phyloP scores from a whole-genome alignment of 768 basidiomycete genomes.

The Amanita subjunquillea region DNA sequence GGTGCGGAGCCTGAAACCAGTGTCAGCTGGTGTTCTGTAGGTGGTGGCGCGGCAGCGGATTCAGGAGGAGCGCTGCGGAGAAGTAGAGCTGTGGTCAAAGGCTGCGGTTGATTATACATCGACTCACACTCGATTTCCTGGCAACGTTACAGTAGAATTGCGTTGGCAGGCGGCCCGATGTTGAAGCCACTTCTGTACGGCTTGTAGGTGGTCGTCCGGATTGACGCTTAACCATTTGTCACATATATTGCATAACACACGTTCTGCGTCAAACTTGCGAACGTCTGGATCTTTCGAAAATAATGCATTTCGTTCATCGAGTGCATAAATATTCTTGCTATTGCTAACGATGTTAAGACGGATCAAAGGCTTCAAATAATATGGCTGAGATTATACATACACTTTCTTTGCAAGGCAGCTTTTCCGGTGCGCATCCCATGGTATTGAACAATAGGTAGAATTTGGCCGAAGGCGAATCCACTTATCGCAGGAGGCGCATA shows the following conservation, averaged over 20 bases:
- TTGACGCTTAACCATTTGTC: slow-evolving; percentile 58
- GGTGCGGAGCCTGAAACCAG: slow-evolving; percentile 5
- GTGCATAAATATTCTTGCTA: slow-evolving; percentile 19
- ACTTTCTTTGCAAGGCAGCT: slow-evolving; percentile 73
- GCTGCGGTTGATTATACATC: neutral
- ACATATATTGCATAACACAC: slow-evolving; percentile 59
- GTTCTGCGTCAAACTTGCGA: slow-evolving; percentile 68
- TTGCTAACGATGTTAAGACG: slow-evolving; percentile 2
- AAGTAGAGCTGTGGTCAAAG: neutral
- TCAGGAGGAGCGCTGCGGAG: neutral
- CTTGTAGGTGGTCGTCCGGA: slow-evolving; percentile 46
- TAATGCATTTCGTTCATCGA: slow-evolving; percentile 48
- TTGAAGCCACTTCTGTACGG: slow-evolving; percentile 55
- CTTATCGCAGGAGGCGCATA: slow-evolving; percentile 74
- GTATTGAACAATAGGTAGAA: slow-evolving; percentile 81
- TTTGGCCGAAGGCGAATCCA: slow-evolving; percentile 83
- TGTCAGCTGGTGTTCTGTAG: slow-evolving; percentile 7
- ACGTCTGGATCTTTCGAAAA: slow-evolving; percentile 59
- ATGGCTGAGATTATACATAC: slow-evolving; percentile 26
- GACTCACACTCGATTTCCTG: slow-evolving; percentile 6
- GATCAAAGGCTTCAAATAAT: neutral
- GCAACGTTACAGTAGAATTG: neutral
- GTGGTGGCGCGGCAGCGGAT: slow-evolving; percentile 2
- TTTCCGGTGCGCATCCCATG: slow-evolving; percentile 81
- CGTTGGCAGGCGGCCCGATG: slow-evolving; percentile 51